phyloP scores from a whole-genome alignment of 352 stramenopile genomes.

The Globisporangium paroecandrum region DNA sequence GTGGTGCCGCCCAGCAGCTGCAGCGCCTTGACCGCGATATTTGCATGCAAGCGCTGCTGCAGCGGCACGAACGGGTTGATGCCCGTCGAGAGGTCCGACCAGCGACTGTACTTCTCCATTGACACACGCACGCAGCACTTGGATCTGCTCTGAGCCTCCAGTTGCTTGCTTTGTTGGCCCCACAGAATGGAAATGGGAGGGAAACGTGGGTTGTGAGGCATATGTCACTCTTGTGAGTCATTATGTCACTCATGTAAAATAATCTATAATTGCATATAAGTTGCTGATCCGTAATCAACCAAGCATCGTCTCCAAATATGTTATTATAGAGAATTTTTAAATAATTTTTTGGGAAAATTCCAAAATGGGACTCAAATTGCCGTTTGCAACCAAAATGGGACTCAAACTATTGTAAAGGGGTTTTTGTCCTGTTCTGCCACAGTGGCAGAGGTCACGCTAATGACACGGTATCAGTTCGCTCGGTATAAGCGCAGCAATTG shows the following conservation, averaged over 20 bases:
- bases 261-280: neutral
- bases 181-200: neutral
- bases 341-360: too few relatives aligned
- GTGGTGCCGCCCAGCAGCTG: conserved; percentile 43
- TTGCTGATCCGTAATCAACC: neutral
- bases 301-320: neutral
- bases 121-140: neutral
- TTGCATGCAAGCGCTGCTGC: conserved; percentile 50
- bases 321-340: neutral
- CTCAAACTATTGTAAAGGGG: too few relatives aligned
- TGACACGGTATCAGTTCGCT: too few relatives aligned
- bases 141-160: neutral
- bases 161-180: neutral
- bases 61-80: conserved; percentile 87
- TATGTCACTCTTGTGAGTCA: neutral
- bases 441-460: too few relatives aligned
- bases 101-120: conserved; percentile 88
- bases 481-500: too few relatives aligned
- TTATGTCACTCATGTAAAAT: neutral
- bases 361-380: too few relatives aligned
- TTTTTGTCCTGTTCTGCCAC: too few relatives aligned
- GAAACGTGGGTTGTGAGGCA: neutral
- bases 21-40: conserved; percentile 33
- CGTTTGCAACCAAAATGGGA: too few relatives aligned
- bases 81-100: conserved; percentile 80